These are phyloP conservation scores for Cutaneotrichosporon cutaneum DNA, from an alignment of 1,284 basidiomycete genomes.

Conservation along the genomic window DNA sequence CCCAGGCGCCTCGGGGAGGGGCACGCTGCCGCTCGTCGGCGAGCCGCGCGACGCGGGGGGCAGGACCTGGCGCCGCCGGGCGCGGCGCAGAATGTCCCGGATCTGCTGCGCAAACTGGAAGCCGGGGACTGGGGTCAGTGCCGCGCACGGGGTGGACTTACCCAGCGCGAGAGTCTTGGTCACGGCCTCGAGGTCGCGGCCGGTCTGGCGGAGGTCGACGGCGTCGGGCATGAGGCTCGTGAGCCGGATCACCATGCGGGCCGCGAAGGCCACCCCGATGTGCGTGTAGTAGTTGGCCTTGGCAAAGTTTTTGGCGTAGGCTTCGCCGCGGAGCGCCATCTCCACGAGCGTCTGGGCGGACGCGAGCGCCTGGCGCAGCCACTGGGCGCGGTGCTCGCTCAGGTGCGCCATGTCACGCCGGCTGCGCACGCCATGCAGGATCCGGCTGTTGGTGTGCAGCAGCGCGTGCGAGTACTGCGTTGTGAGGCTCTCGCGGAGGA, in stretches of 20 bases:
- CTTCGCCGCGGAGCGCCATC: constrained; percentile 31
- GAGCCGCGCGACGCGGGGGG: constrained; percentile 27
- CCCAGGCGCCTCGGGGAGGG: not conserved
- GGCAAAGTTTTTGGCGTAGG: constrained; percentile 33
- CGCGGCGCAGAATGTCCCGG: constrained; percentile 37
- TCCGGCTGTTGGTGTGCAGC: constrained; percentile 36
- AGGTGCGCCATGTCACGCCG: constrained; percentile 32
- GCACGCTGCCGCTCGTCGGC: not conserved
- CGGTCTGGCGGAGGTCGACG: constrained; percentile 39
- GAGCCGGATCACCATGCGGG: constrained; percentile 45
- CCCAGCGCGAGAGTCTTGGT: constrained; percentile 36
- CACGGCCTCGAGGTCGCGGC: constrained; percentile 44
- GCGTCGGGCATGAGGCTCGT: constrained; percentile 40
- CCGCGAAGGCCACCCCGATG: constrained; percentile 42
- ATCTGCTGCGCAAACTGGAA: constrained; percentile 44
- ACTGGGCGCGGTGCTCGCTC: constrained; percentile 25
- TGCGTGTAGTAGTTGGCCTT: constrained; percentile 27
- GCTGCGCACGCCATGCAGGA: constrained; percentile 35
- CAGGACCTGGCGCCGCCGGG: constrained; percentile 35
- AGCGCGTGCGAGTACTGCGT: constrained; percentile 27
- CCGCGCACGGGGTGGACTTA: constrained; percentile 5
- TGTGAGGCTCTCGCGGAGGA: constrained; percentile 20
- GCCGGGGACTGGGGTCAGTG: constrained; percentile 37
- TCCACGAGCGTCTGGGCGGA: constrained; percentile 33
- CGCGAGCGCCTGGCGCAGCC: constrained; percentile 31